Base-by-base conservation (phyloP, 208 protist species). In the Crithidia acanthocephali region DNA sequence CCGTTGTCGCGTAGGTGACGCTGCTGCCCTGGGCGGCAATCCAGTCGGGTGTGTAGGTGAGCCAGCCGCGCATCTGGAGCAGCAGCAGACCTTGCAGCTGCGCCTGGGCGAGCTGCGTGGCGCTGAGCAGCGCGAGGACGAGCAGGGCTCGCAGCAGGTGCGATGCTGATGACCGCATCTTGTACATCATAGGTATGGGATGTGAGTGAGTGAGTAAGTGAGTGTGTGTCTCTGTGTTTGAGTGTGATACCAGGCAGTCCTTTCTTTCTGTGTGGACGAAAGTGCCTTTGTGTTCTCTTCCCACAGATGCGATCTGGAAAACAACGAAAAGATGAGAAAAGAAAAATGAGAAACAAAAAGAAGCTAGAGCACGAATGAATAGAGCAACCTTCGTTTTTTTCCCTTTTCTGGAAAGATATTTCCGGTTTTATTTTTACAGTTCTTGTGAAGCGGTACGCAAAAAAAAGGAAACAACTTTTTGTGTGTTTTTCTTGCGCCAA, bases 61-160 rank as follows among this genome's bases (percentile, higher is more conserved):
- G 68, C 66, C 76, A 74, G n/a, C 65, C 71, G 3, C 50, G 52
- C 42, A 82, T 74, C 60, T 82, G 76, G 18, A 82, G 51, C 23
- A 64, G 0, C 44, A 82, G 33, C 37, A 76, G 57, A 72, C 69
- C 69, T 2, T 47, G 74, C 50, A 73, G 50, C 30, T 56, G 55
- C 27, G 44, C 69, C 16, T 61, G 33, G 23, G 74, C 61, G 23
- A 40, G 28, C 32, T 65, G 42, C 22, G 60, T 16, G 30, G 16
- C 25, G 60, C 52, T 30, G 51, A 82, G 52, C 0, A 68, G 48
- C 50, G 68, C 33, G 35, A 77, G 40, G 57, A 72, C 33, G 7
- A 76, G 47, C 59, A 76, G 56, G 7, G 63, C 53, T 28, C n/a
- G 37, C 25, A 32, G 9, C 16, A 64, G 22, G 20, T 22, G 33